Percentiles rank a stretch among this genome's conserved stretches.
Evolutionary conservation across 306 rosid genomes (phyloP).

Genomic region (Urtica urens): DNA sequence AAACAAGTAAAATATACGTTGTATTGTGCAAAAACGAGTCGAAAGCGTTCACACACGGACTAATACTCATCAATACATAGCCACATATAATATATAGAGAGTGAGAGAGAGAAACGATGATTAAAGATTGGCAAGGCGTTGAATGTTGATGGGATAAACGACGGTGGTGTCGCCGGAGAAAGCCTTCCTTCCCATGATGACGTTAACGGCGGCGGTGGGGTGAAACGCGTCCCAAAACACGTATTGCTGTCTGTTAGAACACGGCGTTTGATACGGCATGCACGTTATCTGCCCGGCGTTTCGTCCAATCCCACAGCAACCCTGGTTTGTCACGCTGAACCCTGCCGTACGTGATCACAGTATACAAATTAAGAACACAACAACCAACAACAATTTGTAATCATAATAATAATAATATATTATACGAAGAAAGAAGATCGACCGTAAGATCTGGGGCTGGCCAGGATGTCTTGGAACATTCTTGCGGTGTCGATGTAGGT

Average conservation of each 20-base stretch:
- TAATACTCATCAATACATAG: no score
- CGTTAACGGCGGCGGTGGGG: slow-evolving; percentile 74
- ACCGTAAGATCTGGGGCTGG: slow-evolving; percentile 56
- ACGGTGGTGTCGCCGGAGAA: slow-evolving; percentile 39
- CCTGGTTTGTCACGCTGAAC: slow-evolving; percentile 37
- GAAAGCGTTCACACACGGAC: no score
- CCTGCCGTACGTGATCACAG: slow-evolving; percentile 31
- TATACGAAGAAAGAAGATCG: not conserved
- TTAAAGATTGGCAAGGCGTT: slow-evolving; percentile 57
- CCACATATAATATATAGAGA: no score
- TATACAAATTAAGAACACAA: not conserved
- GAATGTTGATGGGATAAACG: slow-evolving; percentile 51
- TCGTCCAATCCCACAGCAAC: slow-evolving; percentile 88
- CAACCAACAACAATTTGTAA: not conserved
- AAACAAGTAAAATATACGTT: no score
- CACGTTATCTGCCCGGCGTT: slow-evolving; percentile 87
- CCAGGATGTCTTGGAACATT: slow-evolving; percentile 53
- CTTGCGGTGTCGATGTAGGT: slow-evolving; percentile 34
- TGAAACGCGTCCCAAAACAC: slow-evolving; percentile 95
- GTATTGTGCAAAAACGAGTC: no score
- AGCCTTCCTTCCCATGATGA: slow-evolving; percentile 54
- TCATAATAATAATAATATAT: no score
- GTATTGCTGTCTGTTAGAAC: slow-evolving; percentile 49
- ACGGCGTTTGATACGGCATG: slow-evolving; percentile 74
- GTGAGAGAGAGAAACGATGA: no score